A percentile compares a stretch with the other conserved stretches of the same genome.
Conservation (phyloP, 1,284 basidiomycete genomes). For the Puccinia coronata region DNA sequence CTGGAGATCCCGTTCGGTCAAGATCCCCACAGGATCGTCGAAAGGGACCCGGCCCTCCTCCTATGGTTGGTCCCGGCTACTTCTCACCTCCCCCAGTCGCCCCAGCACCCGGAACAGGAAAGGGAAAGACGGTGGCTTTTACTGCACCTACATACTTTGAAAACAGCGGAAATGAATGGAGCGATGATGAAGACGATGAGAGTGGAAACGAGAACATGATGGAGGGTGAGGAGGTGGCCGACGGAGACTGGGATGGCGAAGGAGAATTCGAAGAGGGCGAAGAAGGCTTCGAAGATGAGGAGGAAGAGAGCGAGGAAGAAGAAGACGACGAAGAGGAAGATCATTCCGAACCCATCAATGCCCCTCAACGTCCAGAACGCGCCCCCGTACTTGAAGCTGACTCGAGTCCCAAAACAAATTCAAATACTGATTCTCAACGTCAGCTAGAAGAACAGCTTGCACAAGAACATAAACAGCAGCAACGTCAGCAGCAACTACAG, state of each 20-base stretch:
- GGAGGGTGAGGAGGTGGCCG: constrained; percentile 67
- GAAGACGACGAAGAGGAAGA: constrained; percentile 50
- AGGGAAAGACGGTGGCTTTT: constrained; percentile 59
- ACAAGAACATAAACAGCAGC: constrained; percentile 54
- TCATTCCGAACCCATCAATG: not conserved
- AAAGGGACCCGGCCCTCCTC: constrained; percentile 53
- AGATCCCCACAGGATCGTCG: constrained; percentile 49
- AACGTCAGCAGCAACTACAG: constrained; percentile 54
- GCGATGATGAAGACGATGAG: constrained; percentile 65
- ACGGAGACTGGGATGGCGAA: constrained; percentile 67
- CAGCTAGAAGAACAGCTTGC: constrained; percentile 52
- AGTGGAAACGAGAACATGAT: constrained; percentile 52
- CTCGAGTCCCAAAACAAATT: constrained; percentile 60
- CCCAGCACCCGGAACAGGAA: constrained; percentile 51
- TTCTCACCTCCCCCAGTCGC: constrained; percentile 54
- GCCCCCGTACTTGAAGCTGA: constrained; percentile 63
- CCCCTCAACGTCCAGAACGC: constrained; percentile 60
- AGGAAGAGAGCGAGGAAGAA: constrained; percentile 51
- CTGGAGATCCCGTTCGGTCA: constrained; percentile 51
- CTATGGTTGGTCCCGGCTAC: constrained; percentile 53
- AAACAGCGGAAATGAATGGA: constrained; percentile 65
- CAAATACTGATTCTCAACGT: constrained; percentile 54
- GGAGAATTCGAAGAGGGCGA: constrained; percentile 57
- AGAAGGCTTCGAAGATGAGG: constrained; percentile 51
- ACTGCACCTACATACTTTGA: constrained; percentile 63